Evolutionary conservation across 1,284 basidiomycete species (phyloP).

Genomic region (Cutaneotrichosporon mucoides): DNA sequence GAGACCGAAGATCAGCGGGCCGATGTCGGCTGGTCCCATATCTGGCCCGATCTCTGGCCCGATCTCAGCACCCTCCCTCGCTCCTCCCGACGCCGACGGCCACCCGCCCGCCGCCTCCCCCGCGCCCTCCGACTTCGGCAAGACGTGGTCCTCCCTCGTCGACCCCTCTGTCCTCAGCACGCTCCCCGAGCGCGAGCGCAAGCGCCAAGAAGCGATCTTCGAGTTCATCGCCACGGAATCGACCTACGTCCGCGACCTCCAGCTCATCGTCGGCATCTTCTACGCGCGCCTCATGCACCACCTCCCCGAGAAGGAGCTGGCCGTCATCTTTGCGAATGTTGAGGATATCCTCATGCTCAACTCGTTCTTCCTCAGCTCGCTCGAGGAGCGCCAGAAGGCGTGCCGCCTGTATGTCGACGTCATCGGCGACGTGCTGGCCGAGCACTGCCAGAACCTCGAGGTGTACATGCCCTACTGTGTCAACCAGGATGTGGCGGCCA

Average conservation of each 20-base stretch:
- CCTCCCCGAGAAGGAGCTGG: constrained; percentile 73
- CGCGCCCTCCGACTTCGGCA: constrained; percentile 26
- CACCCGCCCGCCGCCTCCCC: neutral
- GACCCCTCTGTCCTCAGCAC: constrained; percentile 73
- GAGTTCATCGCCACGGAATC: constrained; percentile 85
- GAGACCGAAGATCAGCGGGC: no score
- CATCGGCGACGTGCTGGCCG: constrained; percentile 78
- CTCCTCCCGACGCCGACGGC: no score
- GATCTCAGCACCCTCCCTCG: no score
- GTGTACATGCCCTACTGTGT: constrained; percentile 87
- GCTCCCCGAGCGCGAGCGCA: constrained; percentile 70
- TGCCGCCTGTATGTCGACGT: constrained; percentile 82
- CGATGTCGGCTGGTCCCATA: no score
- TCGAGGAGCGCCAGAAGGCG: constrained; percentile 85
- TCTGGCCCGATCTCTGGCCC: no score
- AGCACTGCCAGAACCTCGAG: constrained; percentile 68
- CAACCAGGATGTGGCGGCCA: constrained; percentile 77
- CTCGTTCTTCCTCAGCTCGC: constrained; percentile 76
- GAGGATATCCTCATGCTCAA: constrained; percentile 85
- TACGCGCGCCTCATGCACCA: constrained; percentile 71
- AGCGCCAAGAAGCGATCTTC: constrained; percentile 83
- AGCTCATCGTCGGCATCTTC: constrained; percentile 79
- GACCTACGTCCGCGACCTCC: constrained; percentile 81
- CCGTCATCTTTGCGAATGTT: constrained; percentile 85
- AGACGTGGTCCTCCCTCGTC: constrained; percentile 89